phyloP scores from a whole-genome alignment of 2,329 filamentous ascomycete species.

The Colletotrichum camelliae region DNA sequence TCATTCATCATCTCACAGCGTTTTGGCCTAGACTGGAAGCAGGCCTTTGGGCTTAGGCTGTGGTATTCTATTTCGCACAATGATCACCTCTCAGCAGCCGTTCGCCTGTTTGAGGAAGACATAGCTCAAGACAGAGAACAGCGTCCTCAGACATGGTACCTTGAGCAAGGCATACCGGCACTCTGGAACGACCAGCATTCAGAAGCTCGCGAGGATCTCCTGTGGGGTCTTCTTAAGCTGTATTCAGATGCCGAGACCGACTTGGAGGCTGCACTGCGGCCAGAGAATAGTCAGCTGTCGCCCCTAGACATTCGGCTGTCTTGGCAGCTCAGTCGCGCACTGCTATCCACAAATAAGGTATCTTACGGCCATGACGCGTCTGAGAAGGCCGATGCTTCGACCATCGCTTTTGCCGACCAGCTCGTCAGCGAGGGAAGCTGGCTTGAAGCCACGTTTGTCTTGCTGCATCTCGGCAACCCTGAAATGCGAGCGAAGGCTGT shows the following conservation, averaged over 20 bases:
- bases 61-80: slow-evolving; percentile 81
- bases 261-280: slow-evolving; percentile 75
- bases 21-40: slow-evolving; percentile 91
- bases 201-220: slow-evolving; percentile 72
- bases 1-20: slow-evolving; percentile 83
- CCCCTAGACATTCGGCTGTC: slow-evolving; percentile 77
- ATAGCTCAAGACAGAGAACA: slow-evolving; percentile 74
- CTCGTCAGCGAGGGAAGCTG: slow-evolving; percentile 70
- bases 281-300: slow-evolving; percentile 78
- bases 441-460: slow-evolving; percentile 75
- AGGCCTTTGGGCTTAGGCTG: slow-evolving; percentile 87
- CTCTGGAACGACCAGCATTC: slow-evolving; percentile 66
- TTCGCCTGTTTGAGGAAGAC: slow-evolving; percentile 76
- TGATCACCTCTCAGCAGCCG: slow-evolving; percentile 74
- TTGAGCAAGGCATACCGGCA: slow-evolving; percentile 61
- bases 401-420: slow-evolving; percentile 68
- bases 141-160: slow-evolving; percentile 74
- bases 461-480: slow-evolving; percentile 74
- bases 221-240: slow-evolving; percentile 87
- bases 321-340: slow-evolving; percentile 83
- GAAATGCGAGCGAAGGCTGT: slow-evolving; percentile 69
- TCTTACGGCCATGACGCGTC: slow-evolving; percentile 58
- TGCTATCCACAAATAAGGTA: slow-evolving; percentile 56
- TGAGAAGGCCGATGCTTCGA: slow-evolving; percentile 70
- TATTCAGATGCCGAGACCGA: slow-evolving; percentile 67